Evolutionary conservation across 768 basidiomycete species (phyloP).

Genomic region (Lactifluus hygrophoroides): DNA sequence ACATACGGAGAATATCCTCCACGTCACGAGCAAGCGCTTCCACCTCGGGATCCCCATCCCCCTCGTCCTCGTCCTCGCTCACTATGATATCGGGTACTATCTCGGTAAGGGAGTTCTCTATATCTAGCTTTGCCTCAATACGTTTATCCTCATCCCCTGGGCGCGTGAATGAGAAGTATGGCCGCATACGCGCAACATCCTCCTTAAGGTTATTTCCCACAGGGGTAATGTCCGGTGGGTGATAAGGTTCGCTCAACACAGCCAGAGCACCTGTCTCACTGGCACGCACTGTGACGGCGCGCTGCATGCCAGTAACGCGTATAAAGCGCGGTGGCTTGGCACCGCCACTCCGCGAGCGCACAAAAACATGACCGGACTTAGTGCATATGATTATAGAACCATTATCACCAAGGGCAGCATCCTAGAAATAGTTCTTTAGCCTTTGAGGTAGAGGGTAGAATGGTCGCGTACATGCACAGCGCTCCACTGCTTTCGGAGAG

Average conservation of each 20-base stretch:
- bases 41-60: constrained; percentile 20
- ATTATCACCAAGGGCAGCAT: constrained; percentile 82
- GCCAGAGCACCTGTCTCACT: constrained; percentile 83
- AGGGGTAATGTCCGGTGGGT: constrained; percentile 45
- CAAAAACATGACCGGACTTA: constrained; percentile 88
- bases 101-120: neutral
- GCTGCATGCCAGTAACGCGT: constrained; percentile 72
- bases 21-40: constrained; percentile 30
- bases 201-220: constrained; percentile 49
- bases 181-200: constrained; percentile 59
- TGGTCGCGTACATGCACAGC: constrained; percentile 52
- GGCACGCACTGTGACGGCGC: constrained; percentile 75
- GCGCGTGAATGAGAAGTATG: constrained; percentile 35
- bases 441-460: neutral
- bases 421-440: constrained; percentile 35
- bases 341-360: constrained; percentile 52
- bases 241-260: constrained; percentile 69
- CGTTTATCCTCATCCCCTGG: constrained; percentile 18
- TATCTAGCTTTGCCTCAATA: constrained; percentile 6
- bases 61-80: constrained; percentile 22
- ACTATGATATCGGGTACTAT: neutral
- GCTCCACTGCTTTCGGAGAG: constrained; percentile 76
- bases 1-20: constrained; percentile 25
- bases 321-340: constrained; percentile 66
- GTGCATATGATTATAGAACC: constrained; percentile 90